phyloP scores from a whole-genome alignment of 257 asterid genomes.

The Ilex asprella region DNA sequence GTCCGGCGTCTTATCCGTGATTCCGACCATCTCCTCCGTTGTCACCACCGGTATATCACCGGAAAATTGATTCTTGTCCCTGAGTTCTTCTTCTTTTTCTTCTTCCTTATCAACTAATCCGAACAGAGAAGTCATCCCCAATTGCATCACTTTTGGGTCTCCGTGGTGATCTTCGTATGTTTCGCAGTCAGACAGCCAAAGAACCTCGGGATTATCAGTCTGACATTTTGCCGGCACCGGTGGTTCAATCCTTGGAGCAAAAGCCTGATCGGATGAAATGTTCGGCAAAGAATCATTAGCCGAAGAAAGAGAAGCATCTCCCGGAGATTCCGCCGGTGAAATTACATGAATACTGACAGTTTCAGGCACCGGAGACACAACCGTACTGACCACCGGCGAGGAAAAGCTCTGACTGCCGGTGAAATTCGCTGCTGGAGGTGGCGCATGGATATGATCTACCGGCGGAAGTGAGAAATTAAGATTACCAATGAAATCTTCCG shows the following conservation, averaged over 20 bases:
- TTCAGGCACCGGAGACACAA: too few relatives aligned
- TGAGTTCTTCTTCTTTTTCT: slow-evolving; percentile 1
- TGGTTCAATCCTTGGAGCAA: neutral
- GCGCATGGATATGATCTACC: too few relatives aligned
- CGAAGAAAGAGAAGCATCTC: slow-evolving; percentile 2
- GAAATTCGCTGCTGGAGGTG: too few relatives aligned
- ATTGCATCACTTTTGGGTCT: too few relatives aligned
- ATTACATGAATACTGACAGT: too few relatives aligned
- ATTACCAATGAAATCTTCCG: neutral
- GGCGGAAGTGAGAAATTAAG: too few relatives aligned
- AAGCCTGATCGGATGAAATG: neutral
- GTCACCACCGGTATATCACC: too few relatives aligned
- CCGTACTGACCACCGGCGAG: too few relatives aligned
- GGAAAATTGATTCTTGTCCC: neutral
- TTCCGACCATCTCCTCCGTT: neutral
- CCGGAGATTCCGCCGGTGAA: neutral
- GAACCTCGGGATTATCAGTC: slow-evolving; percentile 15
- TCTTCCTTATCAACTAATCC: neutral
- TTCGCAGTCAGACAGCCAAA: neutral
- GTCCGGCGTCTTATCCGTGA: slow-evolving; percentile 4
- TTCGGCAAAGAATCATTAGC: slow-evolving; percentile 4
- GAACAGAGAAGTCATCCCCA: neutral
- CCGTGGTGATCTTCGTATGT: neutral
- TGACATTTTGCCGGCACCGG: slow-evolving; percentile 14
- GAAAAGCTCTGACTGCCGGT: too few relatives aligned